Conservation (phyloP, 2,329 filamentous ascomycete species). For the Penicillium sp. region DNA sequence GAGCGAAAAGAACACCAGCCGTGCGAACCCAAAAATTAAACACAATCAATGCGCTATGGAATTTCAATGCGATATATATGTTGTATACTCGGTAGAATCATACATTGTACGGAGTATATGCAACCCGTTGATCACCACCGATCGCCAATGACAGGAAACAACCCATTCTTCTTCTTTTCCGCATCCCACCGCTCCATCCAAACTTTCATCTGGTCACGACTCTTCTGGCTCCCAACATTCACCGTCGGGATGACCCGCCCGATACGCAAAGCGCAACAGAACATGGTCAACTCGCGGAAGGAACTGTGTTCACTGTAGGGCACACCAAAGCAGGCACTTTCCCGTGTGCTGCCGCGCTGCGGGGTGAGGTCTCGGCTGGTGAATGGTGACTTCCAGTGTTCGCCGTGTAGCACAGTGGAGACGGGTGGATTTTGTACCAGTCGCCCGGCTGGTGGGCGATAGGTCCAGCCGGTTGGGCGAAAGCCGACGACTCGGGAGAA, state of each 20-base stretch:
- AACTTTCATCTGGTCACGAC: constrained; percentile 63
- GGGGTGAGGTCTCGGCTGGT: constrained; percentile 69
- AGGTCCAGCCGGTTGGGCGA: constrained; percentile 91
- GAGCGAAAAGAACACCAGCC: neutral
- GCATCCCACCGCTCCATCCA: constrained; percentile 65
- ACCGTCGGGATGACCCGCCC: constrained; percentile 92
- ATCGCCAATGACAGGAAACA: constrained; percentile 49
- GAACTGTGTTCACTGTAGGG: constrained; percentile 96
- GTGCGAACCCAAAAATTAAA: neutral
- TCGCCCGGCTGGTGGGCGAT: constrained; percentile 66
- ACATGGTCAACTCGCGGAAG: constrained; percentile 91
- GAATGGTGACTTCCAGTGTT: constrained; percentile 75
- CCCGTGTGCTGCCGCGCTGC: constrained; percentile 77
- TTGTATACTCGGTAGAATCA: neutral
- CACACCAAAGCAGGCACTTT: constrained; percentile 86
- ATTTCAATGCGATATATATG: neutral
- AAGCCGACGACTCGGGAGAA: constrained; percentile 89
- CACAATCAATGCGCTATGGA: neutral
- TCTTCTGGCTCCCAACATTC: constrained; percentile 68
- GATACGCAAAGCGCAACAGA: constrained; percentile 81
- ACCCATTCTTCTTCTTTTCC: constrained; percentile 61
- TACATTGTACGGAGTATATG: neutral
- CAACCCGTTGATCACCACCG: constrained; percentile 24
- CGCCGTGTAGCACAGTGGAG: constrained; percentile 61
- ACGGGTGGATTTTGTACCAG: constrained; percentile 63